These are phyloP conservation scores for Rugonectria rugulosa DNA, from an alignment of 2,329 filamentous ascomycete species.

Conservation along the genomic window DNA sequence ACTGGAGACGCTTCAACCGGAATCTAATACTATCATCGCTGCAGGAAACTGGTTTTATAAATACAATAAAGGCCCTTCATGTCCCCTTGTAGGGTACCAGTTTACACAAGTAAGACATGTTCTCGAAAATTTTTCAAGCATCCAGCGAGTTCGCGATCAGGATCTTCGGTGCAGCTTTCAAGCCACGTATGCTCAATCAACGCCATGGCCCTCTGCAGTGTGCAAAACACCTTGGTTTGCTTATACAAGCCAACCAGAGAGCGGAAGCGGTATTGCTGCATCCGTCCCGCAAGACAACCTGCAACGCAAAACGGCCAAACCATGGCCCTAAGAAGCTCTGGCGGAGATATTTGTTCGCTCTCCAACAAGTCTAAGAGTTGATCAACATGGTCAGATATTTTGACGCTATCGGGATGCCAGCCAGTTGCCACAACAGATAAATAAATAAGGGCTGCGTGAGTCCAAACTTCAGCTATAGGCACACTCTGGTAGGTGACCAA, in stretches of 20 bases:
- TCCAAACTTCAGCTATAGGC: background rate
- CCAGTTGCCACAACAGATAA: constrained; percentile 6
- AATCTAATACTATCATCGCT: too few species aligned
- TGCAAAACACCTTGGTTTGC: background rate
- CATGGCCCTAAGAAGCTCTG: background rate
- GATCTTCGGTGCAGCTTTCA: too few species aligned
- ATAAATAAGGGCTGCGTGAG: constrained; percentile 2
- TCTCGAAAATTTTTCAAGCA: too few species aligned
- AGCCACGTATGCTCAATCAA: constrained; percentile 12
- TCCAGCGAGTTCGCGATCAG: too few species aligned
- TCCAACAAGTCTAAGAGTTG: too few species aligned
- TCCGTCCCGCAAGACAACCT: background rate
- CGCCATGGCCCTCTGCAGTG: constrained; percentile 10
- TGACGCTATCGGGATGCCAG: background rate
- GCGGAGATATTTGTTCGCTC: background rate
- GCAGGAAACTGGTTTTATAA: too few species aligned
- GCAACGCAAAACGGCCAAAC: constrained; percentile 23
- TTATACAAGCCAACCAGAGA: background rate
- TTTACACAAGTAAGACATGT: too few species aligned
- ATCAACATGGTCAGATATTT: constrained; percentile 5
- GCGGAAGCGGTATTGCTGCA: background rate
- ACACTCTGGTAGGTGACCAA: background rate
- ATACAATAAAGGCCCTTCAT: too few species aligned
- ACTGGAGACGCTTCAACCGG: too few species aligned
- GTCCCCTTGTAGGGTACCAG: too few species aligned